These are phyloP conservation scores for Sugiyamaella smithiae DNA, from an alignment of 805 yeast genomes.

Conservation along the genomic window DNA sequence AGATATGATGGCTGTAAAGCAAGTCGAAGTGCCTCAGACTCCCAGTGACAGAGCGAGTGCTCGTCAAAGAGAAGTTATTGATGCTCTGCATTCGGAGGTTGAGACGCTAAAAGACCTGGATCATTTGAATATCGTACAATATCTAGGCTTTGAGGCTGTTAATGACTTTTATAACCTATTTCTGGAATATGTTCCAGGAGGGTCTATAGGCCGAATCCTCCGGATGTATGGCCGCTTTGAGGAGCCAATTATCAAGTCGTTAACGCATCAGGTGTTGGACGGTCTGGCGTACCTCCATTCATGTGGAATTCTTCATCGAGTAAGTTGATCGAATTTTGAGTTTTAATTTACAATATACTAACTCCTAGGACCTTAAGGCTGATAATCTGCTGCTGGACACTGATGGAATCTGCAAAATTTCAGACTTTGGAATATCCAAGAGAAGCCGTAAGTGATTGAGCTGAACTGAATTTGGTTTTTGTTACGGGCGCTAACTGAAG, in stretches of 20 bases:
- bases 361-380: conserved; percentile 78
- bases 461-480: background rate
- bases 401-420: conserved; percentile 92
- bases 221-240: conserved; percentile 82
- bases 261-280: conserved; percentile 74
- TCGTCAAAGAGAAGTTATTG: conserved; percentile 57
- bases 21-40: conserved; percentile 65
- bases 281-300: conserved; percentile 89
- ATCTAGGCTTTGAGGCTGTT: conserved; percentile 83
- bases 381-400: conserved; percentile 84
- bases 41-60: conserved; percentile 30
- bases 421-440: conserved; percentile 95
- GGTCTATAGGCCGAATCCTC: conserved; percentile 85
- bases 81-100: conserved; percentile 85
- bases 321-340: conserved; percentile 9
- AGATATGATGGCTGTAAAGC: conserved; percentile 98
- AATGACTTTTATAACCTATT: conserved; percentile 77
- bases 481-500: no score
- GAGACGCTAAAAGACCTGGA: conserved; percentile 91
- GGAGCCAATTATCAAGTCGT: conserved; percentile 65
- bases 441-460: conserved; percentile 49
- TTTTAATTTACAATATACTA: background rate
- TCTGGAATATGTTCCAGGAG: conserved; percentile 96
- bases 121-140: conserved; percentile 92
- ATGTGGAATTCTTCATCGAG: conserved; percentile 80